Percentiles rank a stretch among this genome's conserved stretches.
phyloP scores from a whole-genome alignment of 2,329 filamentous ascomycete genomes.

The Aaosphaeria arxii region DNA sequence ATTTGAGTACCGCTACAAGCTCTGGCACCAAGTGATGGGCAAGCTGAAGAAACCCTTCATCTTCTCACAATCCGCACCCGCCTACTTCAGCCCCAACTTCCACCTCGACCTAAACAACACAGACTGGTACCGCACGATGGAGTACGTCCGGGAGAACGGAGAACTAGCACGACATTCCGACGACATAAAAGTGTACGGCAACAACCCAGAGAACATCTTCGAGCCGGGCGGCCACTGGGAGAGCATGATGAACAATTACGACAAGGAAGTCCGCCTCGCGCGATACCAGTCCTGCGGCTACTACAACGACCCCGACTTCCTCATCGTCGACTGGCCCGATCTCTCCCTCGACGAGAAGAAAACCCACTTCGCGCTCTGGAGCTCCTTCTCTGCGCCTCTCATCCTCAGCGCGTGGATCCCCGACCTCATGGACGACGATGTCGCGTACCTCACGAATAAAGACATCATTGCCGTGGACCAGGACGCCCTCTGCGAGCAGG shows the following conservation, averaged over 20 bases:
- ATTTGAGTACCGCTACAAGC: constrained; percentile 30
- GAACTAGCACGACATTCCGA: constrained; percentile 47
- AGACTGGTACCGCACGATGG: constrained; percentile 48
- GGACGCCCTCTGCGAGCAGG: constrained; percentile 43
- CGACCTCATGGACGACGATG: constrained; percentile 27
- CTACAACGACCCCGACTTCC: constrained; percentile 41
- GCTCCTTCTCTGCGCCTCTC: constrained; percentile 34
- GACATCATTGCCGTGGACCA: constrained; percentile 45
- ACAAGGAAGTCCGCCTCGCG: constrained; percentile 41
- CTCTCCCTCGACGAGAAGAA: constrained; percentile 35
- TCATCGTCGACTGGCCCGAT: constrained; percentile 36
- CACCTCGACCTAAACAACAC: constrained; percentile 34
- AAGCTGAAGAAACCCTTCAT: constrained; percentile 37
- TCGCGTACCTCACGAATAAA: constrained; percentile 29
- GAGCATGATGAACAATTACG: constrained; percentile 50
- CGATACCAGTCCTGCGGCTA: constrained; percentile 39
- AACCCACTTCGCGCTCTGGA: constrained; percentile 38
- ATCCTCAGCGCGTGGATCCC: constrained; percentile 42
- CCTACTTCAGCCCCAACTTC: constrained; percentile 40
- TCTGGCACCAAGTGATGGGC: constrained; percentile 44
- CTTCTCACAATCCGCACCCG: constrained; percentile 48
- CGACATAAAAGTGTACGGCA: constrained; percentile 43
- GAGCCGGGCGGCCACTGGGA: constrained; percentile 43
- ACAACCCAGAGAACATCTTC: constrained; percentile 17
- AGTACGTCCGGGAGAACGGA: constrained; percentile 40